phyloP scores from a whole-genome alignment of 2,329 filamentous ascomycete genomes.

The Cryphonectria nitschkei region DNA sequence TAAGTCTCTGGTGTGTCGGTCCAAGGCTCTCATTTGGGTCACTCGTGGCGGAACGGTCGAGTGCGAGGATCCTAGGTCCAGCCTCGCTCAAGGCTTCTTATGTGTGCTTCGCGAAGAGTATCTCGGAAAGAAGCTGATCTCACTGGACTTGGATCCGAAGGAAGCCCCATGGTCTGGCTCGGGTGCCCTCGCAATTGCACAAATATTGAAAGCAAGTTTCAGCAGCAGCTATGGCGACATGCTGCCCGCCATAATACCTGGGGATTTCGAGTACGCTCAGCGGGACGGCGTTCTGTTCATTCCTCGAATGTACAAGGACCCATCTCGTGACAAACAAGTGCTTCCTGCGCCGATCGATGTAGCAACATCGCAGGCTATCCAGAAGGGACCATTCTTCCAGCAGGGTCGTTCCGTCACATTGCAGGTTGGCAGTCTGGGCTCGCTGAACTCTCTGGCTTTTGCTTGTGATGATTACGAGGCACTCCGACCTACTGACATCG shows the following conservation, averaged over 20 bases:
- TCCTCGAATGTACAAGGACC: slow-evolving; percentile 34
- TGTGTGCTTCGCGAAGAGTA: slow-evolving; percentile 32
- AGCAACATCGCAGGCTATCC: too few species aligned
- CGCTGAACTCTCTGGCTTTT: background rate
- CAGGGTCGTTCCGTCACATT: background rate
- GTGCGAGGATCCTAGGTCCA: slow-evolving; percentile 29
- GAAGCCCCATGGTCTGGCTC: slow-evolving; percentile 16
- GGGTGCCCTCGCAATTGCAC: too few species aligned
- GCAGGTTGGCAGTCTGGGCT: background rate
- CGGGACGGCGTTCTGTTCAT: slow-evolving; percentile 34
- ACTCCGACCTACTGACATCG: slow-evolving; percentile 10
- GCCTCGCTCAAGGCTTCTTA: slow-evolving; percentile 33
- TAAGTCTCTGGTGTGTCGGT: slow-evolving; percentile 32
- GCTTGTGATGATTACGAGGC: background rate
- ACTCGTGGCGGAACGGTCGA: slow-evolving; percentile 26
- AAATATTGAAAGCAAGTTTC: background rate
- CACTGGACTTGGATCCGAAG: slow-evolving; percentile 32
- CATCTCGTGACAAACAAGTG: slow-evolving; percentile 10
- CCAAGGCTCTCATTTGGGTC: slow-evolving; percentile 32
- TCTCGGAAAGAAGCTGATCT: slow-evolving; percentile 30
- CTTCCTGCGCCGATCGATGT: too few species aligned
- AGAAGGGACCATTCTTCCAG: too few species aligned
- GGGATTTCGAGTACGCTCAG: slow-evolving; percentile 39
- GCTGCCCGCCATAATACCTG: too few species aligned
- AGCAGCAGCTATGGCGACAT: slow-evolving; percentile 26